phyloP scores from a whole-genome alignment of 352 stramenopile genomes.

The Globisporangium canariense region DNA sequence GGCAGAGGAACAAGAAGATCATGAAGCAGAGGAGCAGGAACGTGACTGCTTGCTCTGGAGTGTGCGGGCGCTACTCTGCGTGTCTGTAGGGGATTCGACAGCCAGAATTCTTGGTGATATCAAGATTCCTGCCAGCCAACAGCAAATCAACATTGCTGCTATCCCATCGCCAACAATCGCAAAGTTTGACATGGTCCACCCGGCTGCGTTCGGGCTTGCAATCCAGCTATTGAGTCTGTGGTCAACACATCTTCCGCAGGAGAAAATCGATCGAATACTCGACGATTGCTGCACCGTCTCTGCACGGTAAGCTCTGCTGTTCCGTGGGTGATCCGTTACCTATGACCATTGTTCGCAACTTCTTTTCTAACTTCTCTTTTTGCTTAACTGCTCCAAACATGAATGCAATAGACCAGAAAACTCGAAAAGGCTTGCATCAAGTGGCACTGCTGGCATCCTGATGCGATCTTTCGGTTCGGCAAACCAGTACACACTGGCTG shows the following conservation, averaged over 20 bases:
- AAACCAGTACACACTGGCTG: background rate
- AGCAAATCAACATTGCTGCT: background rate
- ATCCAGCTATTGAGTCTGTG: constrained; percentile 30
- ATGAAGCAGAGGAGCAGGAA: background rate
- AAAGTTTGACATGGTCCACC: constrained; percentile 15
- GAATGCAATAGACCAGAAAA: constrained; percentile 22
- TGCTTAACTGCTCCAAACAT: background rate
- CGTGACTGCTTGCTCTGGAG: constrained; percentile 8
- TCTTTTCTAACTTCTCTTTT: background rate
- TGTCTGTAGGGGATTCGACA: constrained; percentile 1
- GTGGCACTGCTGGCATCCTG: constrained; percentile 22
- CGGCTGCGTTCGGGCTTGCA: constrained; percentile 23
- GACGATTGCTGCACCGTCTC: constrained; percentile 10
- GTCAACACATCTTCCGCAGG: constrained; percentile 12
- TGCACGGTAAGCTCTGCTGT: constrained; percentile 2
- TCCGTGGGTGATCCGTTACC: background rate
- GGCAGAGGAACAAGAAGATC: background rate
- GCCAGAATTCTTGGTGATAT: background rate
- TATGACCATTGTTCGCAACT: background rate
- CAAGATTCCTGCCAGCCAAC: background rate
- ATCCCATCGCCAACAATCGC: background rate
- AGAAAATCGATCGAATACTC: constrained; percentile 16
- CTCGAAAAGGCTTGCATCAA: constrained; percentile 19
- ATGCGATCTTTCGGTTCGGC: constrained; percentile 28
- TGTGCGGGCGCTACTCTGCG: constrained; percentile 3